Percentiles rank a stretch among this genome's conserved stretches.
Conservation (phyloP, 345 rosid genomes). For the Garcia nutans region DNA sequence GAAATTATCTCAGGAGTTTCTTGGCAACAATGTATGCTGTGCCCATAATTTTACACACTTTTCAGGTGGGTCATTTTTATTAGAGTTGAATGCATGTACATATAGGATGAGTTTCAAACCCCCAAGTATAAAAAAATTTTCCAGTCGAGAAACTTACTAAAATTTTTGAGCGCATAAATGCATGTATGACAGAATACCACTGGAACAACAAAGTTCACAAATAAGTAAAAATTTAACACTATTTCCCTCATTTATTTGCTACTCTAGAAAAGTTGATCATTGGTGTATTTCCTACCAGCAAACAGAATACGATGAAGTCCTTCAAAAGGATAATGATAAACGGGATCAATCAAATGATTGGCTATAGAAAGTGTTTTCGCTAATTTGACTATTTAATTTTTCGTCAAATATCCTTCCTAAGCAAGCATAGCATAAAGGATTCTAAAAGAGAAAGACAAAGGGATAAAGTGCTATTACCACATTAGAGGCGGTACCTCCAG, state of each 20-base stretch:
- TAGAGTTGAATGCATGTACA: background rate
- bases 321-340: background rate
- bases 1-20: background rate
- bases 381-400: background rate
- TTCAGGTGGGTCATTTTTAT: background rate
- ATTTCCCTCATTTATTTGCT: background rate
- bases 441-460: background rate
- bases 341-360: background rate
- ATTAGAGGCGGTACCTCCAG: conserved; percentile 73
- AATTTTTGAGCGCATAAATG: background rate
- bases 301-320: background rate
- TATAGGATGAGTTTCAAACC: background rate
- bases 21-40: background rate
- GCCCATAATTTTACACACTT: background rate
- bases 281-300: background rate
- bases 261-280: background rate
- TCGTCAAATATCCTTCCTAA: background rate
- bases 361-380: background rate
- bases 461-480: conserved; percentile 47
- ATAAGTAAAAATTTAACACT: background rate
- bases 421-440: background rate
- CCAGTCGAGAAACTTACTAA: too few species aligned
- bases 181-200: background rate
- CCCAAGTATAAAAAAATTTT: background rate
- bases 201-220: background rate